Conservation (phyloP, 2,329 filamentous ascomycete genomes). For the Immersiporthe knoxdaviesiana region DNA sequence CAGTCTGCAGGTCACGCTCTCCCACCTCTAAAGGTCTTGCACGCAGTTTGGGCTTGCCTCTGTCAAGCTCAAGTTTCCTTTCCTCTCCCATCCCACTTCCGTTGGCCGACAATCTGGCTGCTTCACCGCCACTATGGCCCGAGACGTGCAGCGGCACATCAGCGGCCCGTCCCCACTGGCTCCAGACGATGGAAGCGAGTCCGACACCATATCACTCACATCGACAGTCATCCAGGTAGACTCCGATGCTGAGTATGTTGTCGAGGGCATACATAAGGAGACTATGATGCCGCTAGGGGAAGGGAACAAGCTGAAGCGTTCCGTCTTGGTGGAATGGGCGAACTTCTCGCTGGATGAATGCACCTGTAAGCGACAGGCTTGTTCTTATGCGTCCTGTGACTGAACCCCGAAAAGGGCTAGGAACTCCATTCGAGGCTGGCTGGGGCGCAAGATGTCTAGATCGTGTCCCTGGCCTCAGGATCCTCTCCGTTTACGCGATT, state of each 20-base stretch:
- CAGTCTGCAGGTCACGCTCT: not conserved
- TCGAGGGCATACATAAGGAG: slow-evolving; percentile 59
- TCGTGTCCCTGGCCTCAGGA: not conserved
- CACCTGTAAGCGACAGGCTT: slow-evolving; percentile 45
- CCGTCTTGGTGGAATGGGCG: slow-evolving; percentile 69
- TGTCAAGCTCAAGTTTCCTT: not conserved
- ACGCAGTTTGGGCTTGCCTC: not conserved
- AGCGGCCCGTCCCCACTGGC: not conserved
- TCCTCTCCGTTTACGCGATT: not conserved
- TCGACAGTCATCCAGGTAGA: slow-evolving; percentile 48
- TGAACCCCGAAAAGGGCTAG: not conserved
- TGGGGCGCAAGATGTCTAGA: not conserved
- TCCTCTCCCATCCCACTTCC: not conserved
- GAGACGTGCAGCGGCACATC: slow-evolving; percentile 7
- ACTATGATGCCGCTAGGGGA: slow-evolving; percentile 32
- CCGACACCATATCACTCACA: slow-evolving; percentile 59
- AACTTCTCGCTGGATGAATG: slow-evolving; percentile 59
- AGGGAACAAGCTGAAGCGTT: slow-evolving; percentile 37
- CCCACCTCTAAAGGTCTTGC: not conserved
- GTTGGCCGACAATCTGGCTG: not conserved
- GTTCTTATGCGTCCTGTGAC: not conserved
- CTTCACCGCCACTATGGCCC: slow-evolving; percentile 3
- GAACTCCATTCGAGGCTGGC: not conserved
- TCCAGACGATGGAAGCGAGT: slow-evolving; percentile 45
- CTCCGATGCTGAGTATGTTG: slow-evolving; percentile 54